Conservation (phyloP, 116 monocot species). For the Thalassia testudinum region DNA sequence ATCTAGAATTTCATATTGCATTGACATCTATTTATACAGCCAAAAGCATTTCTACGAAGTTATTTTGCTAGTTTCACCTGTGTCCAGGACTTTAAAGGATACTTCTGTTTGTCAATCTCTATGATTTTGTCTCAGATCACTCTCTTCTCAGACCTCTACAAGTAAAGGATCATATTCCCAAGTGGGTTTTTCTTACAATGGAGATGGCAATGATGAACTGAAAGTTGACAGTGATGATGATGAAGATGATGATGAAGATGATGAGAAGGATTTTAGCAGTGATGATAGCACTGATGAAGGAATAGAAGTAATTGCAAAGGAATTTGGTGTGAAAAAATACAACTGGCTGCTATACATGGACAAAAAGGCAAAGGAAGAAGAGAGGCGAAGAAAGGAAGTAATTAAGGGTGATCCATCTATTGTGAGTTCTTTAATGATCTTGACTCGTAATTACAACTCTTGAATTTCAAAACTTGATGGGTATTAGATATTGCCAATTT, state of each 20-base stretch:
- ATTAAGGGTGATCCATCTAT: constrained; percentile 87
- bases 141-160: constrained; percentile 35
- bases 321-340: constrained; percentile 91
- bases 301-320: constrained; percentile 84
- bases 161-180: constrained; percentile 89
- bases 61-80: too few relatives aligned
- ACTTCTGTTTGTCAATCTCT: background rate
- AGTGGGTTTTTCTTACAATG: constrained; percentile 94
- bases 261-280: constrained; percentile 87
- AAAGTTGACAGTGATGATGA: constrained; percentile 46
- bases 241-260: constrained; percentile 81
- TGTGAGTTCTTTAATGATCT: constrained; percentile 34
- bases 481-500: too few relatives aligned
- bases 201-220: constrained; percentile 49
- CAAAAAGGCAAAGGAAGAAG: constrained; percentile 92
- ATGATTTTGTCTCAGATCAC: constrained; percentile 22
- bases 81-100: too few relatives aligned
- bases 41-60: too few relatives aligned
- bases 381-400: constrained; percentile 88
- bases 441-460: background rate
- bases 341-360: constrained; percentile 99
- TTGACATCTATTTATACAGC: too few relatives aligned
- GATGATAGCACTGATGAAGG: constrained; percentile 92
- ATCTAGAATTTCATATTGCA: too few relatives aligned
- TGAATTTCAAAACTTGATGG: too few relatives aligned